A percentile compares a stretch with the other conserved stretches of the same genome.
Evolutionary conservation across 139 green algal species (phyloP).

Genomic region (Chlorella sp.): DNA sequence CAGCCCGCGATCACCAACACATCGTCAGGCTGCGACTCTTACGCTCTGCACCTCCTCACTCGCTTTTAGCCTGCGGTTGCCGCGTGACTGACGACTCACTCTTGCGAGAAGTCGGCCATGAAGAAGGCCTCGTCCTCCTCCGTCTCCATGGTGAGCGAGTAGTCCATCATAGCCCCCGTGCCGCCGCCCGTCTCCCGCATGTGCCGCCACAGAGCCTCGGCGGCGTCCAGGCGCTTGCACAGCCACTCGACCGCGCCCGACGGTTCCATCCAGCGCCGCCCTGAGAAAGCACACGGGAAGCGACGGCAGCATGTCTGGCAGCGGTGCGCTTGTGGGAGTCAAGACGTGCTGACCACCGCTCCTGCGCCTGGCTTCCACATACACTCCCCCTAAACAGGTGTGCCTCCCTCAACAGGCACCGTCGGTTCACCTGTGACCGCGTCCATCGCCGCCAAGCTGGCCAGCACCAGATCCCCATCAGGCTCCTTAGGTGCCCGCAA

Average conservation of each 20-base stretch:
- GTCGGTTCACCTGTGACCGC: background rate
- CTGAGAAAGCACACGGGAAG: no score
- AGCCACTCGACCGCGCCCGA: constrained; percentile 32
- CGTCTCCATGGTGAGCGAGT: constrained; percentile 28
- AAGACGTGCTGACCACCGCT: no score
- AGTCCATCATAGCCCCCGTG: constrained; percentile 34
- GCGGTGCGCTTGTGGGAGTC: no score
- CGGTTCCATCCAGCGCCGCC: constrained; percentile 28
- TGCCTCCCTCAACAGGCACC: no score
- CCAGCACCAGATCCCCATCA: background rate
- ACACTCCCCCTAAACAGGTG: no score
- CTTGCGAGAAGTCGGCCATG: constrained; percentile 40
- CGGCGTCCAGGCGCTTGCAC: constrained; percentile 22
- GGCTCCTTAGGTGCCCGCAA: background rate
- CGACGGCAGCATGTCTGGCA: no score
- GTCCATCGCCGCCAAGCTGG: background rate
- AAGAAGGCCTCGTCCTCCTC: constrained; percentile 46
- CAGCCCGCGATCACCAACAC: no score
- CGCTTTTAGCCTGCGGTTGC: no score
- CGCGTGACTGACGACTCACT: no score
- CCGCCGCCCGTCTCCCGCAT: background rate
- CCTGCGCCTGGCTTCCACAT: no score
- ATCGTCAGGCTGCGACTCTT: no score
- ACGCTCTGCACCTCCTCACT: no score
- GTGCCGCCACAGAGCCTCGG: constrained; percentile 31